Evolutionary conservation across 306 rosid genomes (phyloP), one percentile per base, ranked within the genome.

Genomic region (Sechiopsis laciniata): DNA sequence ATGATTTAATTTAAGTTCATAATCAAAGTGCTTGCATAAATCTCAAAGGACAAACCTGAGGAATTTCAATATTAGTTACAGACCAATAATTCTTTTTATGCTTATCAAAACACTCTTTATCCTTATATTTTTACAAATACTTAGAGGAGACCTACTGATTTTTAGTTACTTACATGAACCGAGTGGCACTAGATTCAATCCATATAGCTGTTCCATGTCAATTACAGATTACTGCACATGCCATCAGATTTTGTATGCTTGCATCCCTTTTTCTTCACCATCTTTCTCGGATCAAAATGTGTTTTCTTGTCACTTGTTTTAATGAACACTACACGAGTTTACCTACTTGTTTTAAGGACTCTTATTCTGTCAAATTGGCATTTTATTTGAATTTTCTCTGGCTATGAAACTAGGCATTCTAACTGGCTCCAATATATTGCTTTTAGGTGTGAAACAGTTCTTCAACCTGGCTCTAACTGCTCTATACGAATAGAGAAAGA

Each of bases 371-470:
- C 7, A 9, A 26, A 17, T 65, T 45, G 55, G 37, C n/a, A 19
- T 66, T 54, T 66, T 46, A 24, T 12, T 46, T 46, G 55, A 50
- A 55, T 72, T 10, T 45, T 42, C 7, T 46, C n/a, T 40, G 15
- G 15, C 52, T 2, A 24, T 42, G 14, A 52, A 58, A 60, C 71
- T 5, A 50, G 48, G 20, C 24, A 17, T 26, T 61, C 67, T 54
- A 74, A 24, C 42, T 42, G 59, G 51, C 21, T n/a, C 37, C 9
- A 8, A 60, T 12, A 14, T 42, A 74, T 75, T 62, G 56, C 77
- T 64, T 81, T 26, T 85, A 93, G 97, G 74, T 90, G 98, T 46
- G 97, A 90, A 85, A 87, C 85, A 17, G 51, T 86, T 73, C 90
- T 90, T 42, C 88, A 86, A 79, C 94, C 96, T 12, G 95, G 90